These are phyloP conservation scores for Chiua virens DNA, from an alignment of 768 basidiomycete genomes.

Conservation along the genomic window DNA sequence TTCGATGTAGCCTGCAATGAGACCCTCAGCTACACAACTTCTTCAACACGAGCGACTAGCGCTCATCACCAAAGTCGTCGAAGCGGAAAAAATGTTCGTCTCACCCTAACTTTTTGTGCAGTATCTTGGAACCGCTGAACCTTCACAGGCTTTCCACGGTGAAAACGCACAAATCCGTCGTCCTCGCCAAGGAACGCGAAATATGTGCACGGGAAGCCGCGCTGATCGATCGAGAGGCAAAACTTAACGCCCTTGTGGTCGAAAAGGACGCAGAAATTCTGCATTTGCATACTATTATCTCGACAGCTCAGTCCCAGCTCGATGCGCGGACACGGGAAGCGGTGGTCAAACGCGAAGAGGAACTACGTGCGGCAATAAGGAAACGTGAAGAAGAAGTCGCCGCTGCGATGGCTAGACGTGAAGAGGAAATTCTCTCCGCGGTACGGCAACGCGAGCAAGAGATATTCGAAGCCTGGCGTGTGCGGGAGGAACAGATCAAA, in stretches of 20 bases:
- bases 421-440: slow-evolving; percentile 71
- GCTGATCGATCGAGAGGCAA: slow-evolving; percentile 56
- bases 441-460: slow-evolving; percentile 65
- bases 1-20: slow-evolving; percentile 69
- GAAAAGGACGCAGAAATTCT: slow-evolving; percentile 64
- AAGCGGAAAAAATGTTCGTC: slow-evolving; percentile 75
- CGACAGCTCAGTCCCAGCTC: slow-evolving; percentile 39
- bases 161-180: slow-evolving; percentile 57
- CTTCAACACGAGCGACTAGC: slow-evolving; percentile 78
- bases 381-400: slow-evolving; percentile 73
- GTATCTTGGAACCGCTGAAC: not conserved
- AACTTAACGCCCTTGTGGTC: slow-evolving; percentile 43
- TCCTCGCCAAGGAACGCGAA: slow-evolving; percentile 65
- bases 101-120: not conserved
- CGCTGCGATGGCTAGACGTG: slow-evolving; percentile 59
- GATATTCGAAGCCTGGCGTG: slow-evolving; percentile 57
- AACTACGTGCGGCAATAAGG: slow-evolving; percentile 61
- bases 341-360: slow-evolving; percentile 63
- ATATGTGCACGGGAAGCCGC: slow-evolving; percentile 54
- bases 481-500: slow-evolving; percentile 50
- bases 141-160: slow-evolving; percentile 56
- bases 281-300: slow-evolving; percentile 45
- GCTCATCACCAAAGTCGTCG: slow-evolving; percentile 67
- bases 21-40: slow-evolving; percentile 78
- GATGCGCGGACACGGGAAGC: slow-evolving; percentile 56